Percentiles rank a stretch among this genome's conserved stretches.
phyloP scores from a whole-genome alignment of 202 grass and related monocot species.

The Eragrostis tef region DNA sequence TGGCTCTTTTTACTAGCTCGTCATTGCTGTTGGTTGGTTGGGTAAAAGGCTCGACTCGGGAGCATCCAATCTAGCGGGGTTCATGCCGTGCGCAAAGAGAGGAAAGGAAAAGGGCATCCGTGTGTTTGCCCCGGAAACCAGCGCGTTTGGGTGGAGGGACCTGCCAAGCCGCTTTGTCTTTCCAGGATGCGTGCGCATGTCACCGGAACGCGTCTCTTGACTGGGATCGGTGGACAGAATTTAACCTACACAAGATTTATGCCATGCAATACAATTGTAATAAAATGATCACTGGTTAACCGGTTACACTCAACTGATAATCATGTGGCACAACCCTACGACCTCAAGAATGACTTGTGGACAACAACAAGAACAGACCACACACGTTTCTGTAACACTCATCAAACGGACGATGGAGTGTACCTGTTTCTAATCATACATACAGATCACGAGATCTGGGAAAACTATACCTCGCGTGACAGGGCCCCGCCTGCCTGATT shows the following conservation, averaged over 20 bases:
- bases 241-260: not conserved
- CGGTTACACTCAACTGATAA: not conserved
- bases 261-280: not conserved
- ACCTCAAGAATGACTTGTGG: not conserved
- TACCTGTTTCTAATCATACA: not conserved
- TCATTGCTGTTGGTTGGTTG: slow-evolving; percentile 14
- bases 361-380: not conserved
- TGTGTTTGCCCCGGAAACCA: not conserved
- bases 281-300: not conserved
- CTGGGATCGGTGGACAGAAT: not conserved
- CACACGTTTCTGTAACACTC: too few species aligned
- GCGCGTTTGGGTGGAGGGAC: not conserved
- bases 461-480: not conserved
- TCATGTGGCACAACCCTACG: not conserved
- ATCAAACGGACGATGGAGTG: too few species aligned
- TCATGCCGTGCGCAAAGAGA: not conserved
- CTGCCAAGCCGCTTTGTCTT: not conserved
- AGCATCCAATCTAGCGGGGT: not conserved
- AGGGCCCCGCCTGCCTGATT: slow-evolving; percentile 30
- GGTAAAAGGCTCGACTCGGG: not conserved
- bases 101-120: not conserved
- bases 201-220: not conserved
- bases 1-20: slow-evolving; percentile 1
- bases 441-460: slow-evolving; percentile 36
- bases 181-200: not conserved